These are phyloP conservation scores for Pythium monospermum DNA, from an alignment of 352 stramenopile genomes.

Conservation along the genomic window DNA sequence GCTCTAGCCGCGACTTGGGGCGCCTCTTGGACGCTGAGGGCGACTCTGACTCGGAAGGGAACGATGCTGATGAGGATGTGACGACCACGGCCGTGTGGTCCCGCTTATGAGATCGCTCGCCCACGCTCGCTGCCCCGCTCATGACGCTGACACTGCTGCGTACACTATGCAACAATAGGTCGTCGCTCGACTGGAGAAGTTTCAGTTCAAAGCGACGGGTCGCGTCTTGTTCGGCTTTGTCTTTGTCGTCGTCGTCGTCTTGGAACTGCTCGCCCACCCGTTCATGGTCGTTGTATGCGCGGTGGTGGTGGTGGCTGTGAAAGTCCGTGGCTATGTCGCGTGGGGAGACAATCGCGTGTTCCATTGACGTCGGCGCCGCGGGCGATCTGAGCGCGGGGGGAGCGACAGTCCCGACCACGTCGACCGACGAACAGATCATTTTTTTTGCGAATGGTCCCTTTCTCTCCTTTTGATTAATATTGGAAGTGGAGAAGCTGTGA, in stretches of 20 bases:
- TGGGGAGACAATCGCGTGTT: too few species aligned
- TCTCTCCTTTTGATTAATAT: too few species aligned
- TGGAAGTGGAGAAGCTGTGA: too few species aligned
- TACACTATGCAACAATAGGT: conserved; percentile 15
- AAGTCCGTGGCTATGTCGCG: too few species aligned
- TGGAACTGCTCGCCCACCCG: too few species aligned
- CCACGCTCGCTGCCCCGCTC: conserved; percentile 16
- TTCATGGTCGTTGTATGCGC: too few species aligned
- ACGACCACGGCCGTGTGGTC: conserved; percentile 4
- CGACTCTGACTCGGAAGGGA: neutral
- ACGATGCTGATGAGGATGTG: neutral
- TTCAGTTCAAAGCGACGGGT: neutral
- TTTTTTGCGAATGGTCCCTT: too few species aligned
- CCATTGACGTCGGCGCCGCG: neutral
- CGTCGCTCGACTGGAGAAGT: conserved; percentile 2
- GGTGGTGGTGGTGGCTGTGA: too few species aligned
- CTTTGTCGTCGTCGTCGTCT: neutral
- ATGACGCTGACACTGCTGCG: conserved; percentile 16
- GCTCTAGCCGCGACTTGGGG: conserved; percentile 18
- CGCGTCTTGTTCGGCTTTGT: neutral
- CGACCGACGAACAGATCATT: conserved; percentile 14
- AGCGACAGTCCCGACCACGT: conserved; percentile 17
- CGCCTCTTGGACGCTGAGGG: neutral
- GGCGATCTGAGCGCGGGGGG: neutral
- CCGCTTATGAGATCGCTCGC: conserved; percentile 21